A percentile compares a stretch with the other conserved stretches of the same genome.
Conservation (phyloP, 1,284 basidiomycete species). For the Ceratobasidium sp. region DNA sequence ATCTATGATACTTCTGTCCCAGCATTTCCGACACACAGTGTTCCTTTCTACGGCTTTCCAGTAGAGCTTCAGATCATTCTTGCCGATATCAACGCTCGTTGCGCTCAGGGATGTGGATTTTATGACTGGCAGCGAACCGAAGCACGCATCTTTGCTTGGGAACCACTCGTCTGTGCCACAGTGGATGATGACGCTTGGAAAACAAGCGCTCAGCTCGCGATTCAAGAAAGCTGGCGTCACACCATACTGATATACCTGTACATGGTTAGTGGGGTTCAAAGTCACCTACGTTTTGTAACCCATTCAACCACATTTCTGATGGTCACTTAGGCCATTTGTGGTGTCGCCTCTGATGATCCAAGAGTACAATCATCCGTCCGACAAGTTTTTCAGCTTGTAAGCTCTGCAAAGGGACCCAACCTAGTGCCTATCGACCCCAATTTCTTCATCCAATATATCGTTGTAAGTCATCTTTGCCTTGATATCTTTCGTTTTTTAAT, state of each 20-base stretch:
- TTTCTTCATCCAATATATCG: conserved; percentile 7
- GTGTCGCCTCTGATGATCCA: neutral
- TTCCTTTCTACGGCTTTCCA: conserved; percentile 12
- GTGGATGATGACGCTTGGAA: conserved; percentile 19
- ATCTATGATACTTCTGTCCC: conserved; percentile 12
- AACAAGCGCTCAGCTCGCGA: neutral
- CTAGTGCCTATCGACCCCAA: neutral
- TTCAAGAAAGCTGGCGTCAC: conserved; percentile 26
- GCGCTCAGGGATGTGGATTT: neutral
- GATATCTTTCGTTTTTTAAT: neutral
- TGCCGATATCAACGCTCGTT: conserved; percentile 18
- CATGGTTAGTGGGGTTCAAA: conserved; percentile 12
- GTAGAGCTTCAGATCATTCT: conserved; percentile 1
- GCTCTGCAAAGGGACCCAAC: neutral
- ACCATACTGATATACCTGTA: conserved; percentile 17
- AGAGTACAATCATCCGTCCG: conserved; percentile 12
- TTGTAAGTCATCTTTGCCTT: conserved; percentile 4
- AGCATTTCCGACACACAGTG: neutral
- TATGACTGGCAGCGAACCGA: conserved; percentile 6
- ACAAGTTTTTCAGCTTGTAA: conserved; percentile 24
- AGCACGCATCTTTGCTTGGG: neutral
- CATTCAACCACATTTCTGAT: too few relatives aligned
- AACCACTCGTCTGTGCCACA: neutral
- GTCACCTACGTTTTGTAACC: too few relatives aligned
- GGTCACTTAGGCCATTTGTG: neutral